phyloP scores from a whole-genome alignment of 371 early-diverging fungal genomes.

The Lichtheimia ornata region DNA sequence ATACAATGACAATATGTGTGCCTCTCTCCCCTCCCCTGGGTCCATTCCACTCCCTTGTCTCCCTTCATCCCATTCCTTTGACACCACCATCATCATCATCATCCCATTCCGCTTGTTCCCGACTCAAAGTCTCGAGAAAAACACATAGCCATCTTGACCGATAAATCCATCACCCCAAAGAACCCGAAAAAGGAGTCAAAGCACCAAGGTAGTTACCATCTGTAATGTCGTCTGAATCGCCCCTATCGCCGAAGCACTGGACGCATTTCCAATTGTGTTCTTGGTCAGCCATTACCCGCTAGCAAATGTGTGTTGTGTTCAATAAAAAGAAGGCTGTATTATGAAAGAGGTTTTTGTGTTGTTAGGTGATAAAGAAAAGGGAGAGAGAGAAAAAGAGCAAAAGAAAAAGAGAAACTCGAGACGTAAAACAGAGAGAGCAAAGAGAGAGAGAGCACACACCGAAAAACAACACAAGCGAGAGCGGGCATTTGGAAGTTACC shows the following conservation, averaged over 20 bases:
- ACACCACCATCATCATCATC: too few relatives aligned
- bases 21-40: background rate
- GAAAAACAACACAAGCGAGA: background rate
- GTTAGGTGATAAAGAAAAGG: background rate
- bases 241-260: conserved; percentile 97
- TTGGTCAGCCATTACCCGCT: conserved; percentile 16
- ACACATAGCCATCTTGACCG: background rate
- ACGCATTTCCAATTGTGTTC: conserved; percentile 90
- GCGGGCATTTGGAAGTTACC: too few relatives aligned
- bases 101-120: too few relatives aligned
- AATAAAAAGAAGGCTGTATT: background rate
- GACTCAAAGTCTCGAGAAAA: too few relatives aligned
- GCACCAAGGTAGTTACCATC: conserved; percentile 69
- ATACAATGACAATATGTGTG: background rate
- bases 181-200: background rate
- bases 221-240: conserved; percentile 93
- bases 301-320: background rate
- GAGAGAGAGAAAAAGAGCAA: background rate
- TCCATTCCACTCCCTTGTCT: background rate
- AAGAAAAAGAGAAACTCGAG: background rate
- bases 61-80: background rate
- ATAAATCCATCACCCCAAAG: background rate
- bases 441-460: background rate
- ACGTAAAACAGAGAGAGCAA: background rate
- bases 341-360: background rate